These are phyloP conservation scores for Cinnamomum micranthum DNA, from an alignment of 164 flowering plant genomes.

Conservation along the genomic window DNA sequence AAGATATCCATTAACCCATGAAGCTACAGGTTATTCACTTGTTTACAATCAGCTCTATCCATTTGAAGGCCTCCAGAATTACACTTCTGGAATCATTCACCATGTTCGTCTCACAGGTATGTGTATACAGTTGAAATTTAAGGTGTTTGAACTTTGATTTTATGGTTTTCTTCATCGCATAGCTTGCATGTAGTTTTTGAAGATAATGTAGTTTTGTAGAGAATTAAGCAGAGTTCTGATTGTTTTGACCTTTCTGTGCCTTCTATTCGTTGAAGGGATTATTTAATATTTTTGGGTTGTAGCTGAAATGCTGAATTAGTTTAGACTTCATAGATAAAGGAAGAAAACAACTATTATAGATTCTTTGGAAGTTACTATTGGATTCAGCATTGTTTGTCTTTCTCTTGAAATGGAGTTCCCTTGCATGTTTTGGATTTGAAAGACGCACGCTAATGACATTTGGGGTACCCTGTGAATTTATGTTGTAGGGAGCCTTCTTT, in stretches of 20 bases:
- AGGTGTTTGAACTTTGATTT: too few species aligned
- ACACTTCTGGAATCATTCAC: conserved; percentile 91
- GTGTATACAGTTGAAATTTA: not conserved
- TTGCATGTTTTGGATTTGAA: not conserved
- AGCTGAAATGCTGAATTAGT: too few species aligned
- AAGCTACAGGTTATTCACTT: conserved; percentile 59
- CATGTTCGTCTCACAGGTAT: conserved; percentile 86
- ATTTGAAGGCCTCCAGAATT: conserved; percentile 78
- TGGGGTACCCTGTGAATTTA: too few species aligned
- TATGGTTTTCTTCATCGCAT: too few species aligned
- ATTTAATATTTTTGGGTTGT: too few species aligned
- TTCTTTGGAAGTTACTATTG: not conserved
- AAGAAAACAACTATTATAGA: not conserved
- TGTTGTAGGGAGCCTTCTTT: too few species aligned
- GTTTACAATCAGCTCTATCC: conserved; percentile 82
- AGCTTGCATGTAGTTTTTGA: too few species aligned
- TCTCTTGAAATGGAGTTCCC: not conserved
- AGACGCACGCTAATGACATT: too few species aligned
- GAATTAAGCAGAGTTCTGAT: too few species aligned
- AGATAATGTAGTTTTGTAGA: too few species aligned
- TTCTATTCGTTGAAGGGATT: too few species aligned
- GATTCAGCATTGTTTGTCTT: not conserved
- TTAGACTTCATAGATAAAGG: not conserved
- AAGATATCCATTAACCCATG: conserved; percentile 23
- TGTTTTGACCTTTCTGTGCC: too few species aligned